Evolutionary conservation across 768 basidiomycete species (phyloP), one percentile per base, ranked within the genome.

Genomic region (Lactarius indigo): DNA sequence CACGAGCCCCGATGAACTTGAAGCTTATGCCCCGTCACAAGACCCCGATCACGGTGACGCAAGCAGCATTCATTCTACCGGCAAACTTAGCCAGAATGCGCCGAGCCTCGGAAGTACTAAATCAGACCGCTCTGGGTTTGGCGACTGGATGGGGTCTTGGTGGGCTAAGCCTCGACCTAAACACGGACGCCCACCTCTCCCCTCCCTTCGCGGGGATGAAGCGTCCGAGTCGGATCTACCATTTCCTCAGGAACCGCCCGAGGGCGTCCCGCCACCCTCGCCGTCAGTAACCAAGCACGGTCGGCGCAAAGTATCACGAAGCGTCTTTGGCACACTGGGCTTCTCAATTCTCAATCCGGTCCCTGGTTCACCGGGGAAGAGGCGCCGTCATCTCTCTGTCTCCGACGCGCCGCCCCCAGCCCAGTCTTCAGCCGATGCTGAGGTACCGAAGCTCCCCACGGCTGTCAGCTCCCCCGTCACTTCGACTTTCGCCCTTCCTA

Each of bases 121-220:
- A 59, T 72, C 72, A 3, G 81, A 83, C 26, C 76, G 71, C 62
- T 71, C 77, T 10, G 75, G 74, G 3, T 71, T 90, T 57, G 85
- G 87, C 23, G 87, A 89, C 57, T 92, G 91, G 91, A 85, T 92
- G 82, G 89, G 90, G 0, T 85, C 84, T 0, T 90, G 85, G 87
- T 87, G 89, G 82, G 79, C 78, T 20, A 87, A 87, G 73, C 81
- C 84, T 39, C 84, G 76, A 69, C 56, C 73, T 41, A 79, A 74
- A 64, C 68, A 69, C 20, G 66, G 71, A n/a, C 72, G 75, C 28
- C 64, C 71, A 57, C 20, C 74, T n/a, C 59, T 64, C 15, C 35
- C 44, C n/a, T 61, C 67, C 6, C 30, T 61, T 1, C 39, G 10
- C 5, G 64, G 56, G 31, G 66, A 70, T 23, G 64, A 52, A 10